phyloP scores from a whole-genome alignment of 129 eudicot genomes.

The Mikania micrantha region DNA sequence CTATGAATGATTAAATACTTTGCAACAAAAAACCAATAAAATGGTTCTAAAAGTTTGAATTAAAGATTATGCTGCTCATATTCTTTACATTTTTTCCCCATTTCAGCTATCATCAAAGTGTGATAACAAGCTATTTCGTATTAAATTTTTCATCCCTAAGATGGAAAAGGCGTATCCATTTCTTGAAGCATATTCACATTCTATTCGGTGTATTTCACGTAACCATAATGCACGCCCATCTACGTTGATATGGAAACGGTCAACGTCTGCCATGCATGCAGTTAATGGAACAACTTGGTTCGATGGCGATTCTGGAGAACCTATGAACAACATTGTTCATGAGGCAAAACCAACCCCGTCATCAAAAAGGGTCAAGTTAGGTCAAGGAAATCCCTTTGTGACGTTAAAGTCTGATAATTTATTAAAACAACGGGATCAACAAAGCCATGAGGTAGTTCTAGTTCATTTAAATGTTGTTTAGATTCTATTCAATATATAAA shows the following conservation, averaged over 20 bases:
- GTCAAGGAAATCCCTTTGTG: conserved; percentile 45
- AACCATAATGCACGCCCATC: conserved; percentile 38
- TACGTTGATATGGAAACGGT: conserved; percentile 51
- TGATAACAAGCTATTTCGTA: conserved; percentile 63
- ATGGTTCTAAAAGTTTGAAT: background rate
- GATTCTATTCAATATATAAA: background rate
- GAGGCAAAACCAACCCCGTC: conserved; percentile 73
- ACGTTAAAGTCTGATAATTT: conserved; percentile 24
- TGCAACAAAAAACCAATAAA: background rate
- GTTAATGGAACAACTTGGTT: conserved; percentile 37
- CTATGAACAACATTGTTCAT: conserved; percentile 42
- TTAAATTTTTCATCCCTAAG: conserved; percentile 47
- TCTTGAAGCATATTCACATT: conserved; percentile 45
- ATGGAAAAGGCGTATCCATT: conserved; percentile 51
- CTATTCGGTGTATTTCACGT: conserved; percentile 73
- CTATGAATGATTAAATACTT: background rate
- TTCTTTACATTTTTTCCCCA: conserved; percentile 1
- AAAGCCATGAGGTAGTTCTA: conserved; percentile 38
- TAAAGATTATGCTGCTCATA: background rate
- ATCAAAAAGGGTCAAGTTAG: conserved; percentile 75
- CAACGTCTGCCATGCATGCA: conserved; percentile 39
- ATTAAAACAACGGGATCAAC: conserved; percentile 27
- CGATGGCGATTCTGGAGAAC: conserved; percentile 43
- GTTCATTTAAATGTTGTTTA: background rate
- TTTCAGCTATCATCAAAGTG: conserved; percentile 92